These are phyloP conservation scores for Moringa oleifera DNA, from an alignment of 345 rosid species.

Conservation along the genomic window DNA sequence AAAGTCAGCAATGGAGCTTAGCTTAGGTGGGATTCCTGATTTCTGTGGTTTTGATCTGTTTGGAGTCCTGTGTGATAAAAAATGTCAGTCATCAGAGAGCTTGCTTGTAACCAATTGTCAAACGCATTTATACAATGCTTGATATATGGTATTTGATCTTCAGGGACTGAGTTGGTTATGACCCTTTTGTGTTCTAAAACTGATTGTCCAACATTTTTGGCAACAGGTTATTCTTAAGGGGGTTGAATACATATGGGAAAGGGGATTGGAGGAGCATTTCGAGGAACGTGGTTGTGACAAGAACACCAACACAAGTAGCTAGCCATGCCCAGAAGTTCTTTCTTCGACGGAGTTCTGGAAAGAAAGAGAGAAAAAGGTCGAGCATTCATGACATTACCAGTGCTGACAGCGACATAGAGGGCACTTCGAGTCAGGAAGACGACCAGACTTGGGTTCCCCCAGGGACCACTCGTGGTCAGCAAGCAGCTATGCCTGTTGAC, in stretches of 20 bases:
- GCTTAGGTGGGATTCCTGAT: background rate
- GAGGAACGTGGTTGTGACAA: slow-evolving; percentile 70
- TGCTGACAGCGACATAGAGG: slow-evolving; percentile 18
- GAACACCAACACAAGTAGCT: slow-evolving; percentile 87
- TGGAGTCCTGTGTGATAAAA: no score
- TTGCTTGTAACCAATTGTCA: no score
- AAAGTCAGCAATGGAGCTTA: slow-evolving; percentile 3
- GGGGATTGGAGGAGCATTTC: slow-evolving; percentile 95
- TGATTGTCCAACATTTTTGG: background rate
- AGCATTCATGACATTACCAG: slow-evolving; percentile 85
- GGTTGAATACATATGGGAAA: slow-evolving; percentile 56
- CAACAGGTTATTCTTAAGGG: slow-evolving; percentile 63
- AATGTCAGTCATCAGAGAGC: no score
- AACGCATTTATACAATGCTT: no score
- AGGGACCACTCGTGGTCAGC: no score
- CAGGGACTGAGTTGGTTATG: background rate
- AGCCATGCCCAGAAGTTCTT: slow-evolving; percentile 95
- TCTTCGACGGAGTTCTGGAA: slow-evolving; percentile 55
- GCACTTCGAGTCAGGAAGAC: slow-evolving; percentile 4
- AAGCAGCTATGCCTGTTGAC: no score
- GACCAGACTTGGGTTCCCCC: slow-evolving; percentile 26
- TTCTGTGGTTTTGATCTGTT: no score
- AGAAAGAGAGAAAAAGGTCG: slow-evolving; percentile 75
- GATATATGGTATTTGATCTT: no score
- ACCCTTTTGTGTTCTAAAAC: background rate